Evolutionary conservation across 495 filamentous ascomycete species (phyloP).

Genomic region (Daldinia vernicosa): DNA sequence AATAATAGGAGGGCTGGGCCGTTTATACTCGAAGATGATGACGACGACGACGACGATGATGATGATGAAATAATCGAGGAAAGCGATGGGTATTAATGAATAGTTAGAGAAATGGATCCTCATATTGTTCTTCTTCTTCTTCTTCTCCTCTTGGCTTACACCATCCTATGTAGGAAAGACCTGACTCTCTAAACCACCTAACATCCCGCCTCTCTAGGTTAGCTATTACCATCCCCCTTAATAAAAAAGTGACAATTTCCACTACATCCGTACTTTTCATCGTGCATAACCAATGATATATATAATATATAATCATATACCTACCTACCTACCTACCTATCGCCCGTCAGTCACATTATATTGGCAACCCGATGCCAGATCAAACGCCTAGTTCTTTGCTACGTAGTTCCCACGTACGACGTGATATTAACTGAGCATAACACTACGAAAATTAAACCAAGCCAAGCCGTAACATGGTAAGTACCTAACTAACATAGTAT

Average conservation of each 20-base stretch:
- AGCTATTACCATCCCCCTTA: not conserved
- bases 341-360: not conserved
- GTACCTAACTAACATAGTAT: too few relatives aligned
- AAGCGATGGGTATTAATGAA: slow-evolving; percentile 29
- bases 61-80: slow-evolving; percentile 35
- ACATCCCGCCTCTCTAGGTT: not conserved
- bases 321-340: not conserved
- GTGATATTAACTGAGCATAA: not conserved
- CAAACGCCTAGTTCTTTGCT: not conserved
- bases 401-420: not conserved
- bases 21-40: slow-evolving; percentile 29
- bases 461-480: not conserved
- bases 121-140: not conserved
- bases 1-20: slow-evolving; percentile 1
- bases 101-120: not conserved
- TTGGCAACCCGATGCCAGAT: not conserved
- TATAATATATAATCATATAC: too few relatives aligned
- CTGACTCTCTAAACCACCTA: not conserved
- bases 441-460: not conserved
- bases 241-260: not conserved
- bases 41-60: slow-evolving; percentile 46
- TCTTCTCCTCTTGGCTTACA: not conserved
- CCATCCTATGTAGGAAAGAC: not conserved
- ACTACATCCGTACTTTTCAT: not conserved
- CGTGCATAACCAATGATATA: not conserved